phyloP scores from a whole-genome alignment of 495 filamentous ascomycete species.

The Lasiosphaeria hispida region DNA sequence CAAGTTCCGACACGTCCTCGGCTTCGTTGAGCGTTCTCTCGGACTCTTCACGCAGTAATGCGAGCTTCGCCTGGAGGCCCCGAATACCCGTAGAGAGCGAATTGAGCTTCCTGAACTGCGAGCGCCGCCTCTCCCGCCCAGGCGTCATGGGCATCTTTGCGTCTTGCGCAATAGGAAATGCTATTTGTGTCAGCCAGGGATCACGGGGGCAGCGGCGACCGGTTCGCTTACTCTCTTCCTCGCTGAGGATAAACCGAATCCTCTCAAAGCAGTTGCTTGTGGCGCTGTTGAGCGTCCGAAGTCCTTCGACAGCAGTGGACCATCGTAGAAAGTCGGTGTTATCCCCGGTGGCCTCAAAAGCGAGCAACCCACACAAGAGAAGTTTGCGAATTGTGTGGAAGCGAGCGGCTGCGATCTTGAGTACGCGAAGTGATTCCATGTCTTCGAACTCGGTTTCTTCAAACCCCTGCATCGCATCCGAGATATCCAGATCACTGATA shows the following conservation, averaged over 20 bases:
- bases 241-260: conserved; percentile 66
- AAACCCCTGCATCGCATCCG: conserved; percentile 61
- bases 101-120: conserved; percentile 80
- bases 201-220: neutral
- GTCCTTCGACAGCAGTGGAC: conserved; percentile 72
- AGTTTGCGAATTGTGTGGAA: conserved; percentile 78
- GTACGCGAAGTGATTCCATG: conserved; percentile 69
- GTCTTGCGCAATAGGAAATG: conserved; percentile 46
- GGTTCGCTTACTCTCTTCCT: conserved; percentile 72
- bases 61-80: conserved; percentile 91
- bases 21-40: conserved; percentile 70
- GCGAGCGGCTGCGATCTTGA: conserved; percentile 76
- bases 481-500: conserved; percentile 73
- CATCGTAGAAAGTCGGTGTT: conserved; percentile 77
- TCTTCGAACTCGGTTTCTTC: conserved; percentile 65
- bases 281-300: conserved; percentile 58
- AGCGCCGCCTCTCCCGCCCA: conserved; percentile 72
- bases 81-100: conserved; percentile 87
- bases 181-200: conserved; percentile 22
- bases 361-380: conserved; percentile 80
- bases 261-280: conserved; percentile 55
- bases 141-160: conserved; percentile 70
- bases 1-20: conserved; percentile 70
- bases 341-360: conserved; percentile 81
- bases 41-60: conserved; percentile 86